phyloP scores from a whole-genome alignment of 1,139 yeast species.

The Sporopachydermia cereana region DNA sequence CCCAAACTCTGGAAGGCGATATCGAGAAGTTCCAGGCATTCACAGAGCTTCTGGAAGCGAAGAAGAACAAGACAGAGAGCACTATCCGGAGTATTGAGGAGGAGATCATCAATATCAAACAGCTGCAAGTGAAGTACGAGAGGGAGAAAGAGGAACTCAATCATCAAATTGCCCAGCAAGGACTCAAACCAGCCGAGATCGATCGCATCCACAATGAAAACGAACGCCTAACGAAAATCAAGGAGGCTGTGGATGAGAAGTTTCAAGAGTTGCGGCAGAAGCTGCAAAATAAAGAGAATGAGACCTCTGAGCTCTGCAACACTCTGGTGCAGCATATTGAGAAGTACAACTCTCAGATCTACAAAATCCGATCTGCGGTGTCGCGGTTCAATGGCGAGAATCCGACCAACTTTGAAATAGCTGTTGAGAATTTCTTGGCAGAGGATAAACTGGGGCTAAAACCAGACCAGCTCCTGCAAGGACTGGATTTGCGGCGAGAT shows the following conservation, averaged over 20 bases:
- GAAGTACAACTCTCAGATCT: slow-evolving; percentile 44
- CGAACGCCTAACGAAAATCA: slow-evolving; percentile 42
- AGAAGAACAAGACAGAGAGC: slow-evolving; percentile 55
- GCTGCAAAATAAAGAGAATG: slow-evolving; percentile 35
- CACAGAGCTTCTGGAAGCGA: slow-evolving; percentile 48
- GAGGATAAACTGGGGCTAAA: slow-evolving; percentile 31
- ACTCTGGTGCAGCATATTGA: slow-evolving; percentile 39
- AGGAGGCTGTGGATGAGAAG: slow-evolving; percentile 38
- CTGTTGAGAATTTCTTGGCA: slow-evolving; percentile 21
- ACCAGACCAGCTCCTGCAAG: slow-evolving; percentile 29
- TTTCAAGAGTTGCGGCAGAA: slow-evolving; percentile 27
- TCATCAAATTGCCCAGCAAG: slow-evolving; percentile 37
- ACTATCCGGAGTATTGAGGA: slow-evolving; percentile 38
- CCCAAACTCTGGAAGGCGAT: slow-evolving; percentile 61
- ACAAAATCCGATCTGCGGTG: slow-evolving; percentile 30
- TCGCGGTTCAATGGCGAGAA: slow-evolving; percentile 17
- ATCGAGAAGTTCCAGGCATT: slow-evolving; percentile 58
- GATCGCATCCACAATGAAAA: slow-evolving; percentile 53
- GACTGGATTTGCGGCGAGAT: slow-evolving; percentile 25
- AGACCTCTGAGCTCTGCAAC: slow-evolving; percentile 37
- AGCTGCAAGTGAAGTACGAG: slow-evolving; percentile 32
- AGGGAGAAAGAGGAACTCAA: slow-evolving; percentile 37
- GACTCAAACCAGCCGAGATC: slow-evolving; percentile 49
- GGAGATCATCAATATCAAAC: slow-evolving; percentile 40
- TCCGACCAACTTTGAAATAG: slow-evolving; percentile 21